Percentiles rank a stretch among this genome's conserved stretches.
Evolutionary conservation across 176 grass and related monocot genomes (phyloP).

Genomic region (Triticum aestivum): IWGSC_CS_RefSeq_v2.1 NC_057798.1:693785275-693785774

Average conservation of each 20-base stretch:
- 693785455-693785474: neutral
- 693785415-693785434: neutral
- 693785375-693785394: constrained; percentile 48
- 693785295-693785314: too few species aligned
- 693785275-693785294: too few species aligned
- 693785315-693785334: too few species aligned
- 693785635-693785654: too few species aligned
- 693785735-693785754: too few species aligned
- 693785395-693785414: neutral
- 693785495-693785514: constrained; percentile 21
- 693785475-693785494: neutral
- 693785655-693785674: too few species aligned
- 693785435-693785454: neutral
- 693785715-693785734: too few species aligned
- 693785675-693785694: too few species aligned
- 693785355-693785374: neutral
- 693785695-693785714: too few species aligned
- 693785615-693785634: neutral
- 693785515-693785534: constrained; percentile 5
- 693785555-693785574: constrained; percentile 13
- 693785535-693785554: neutral
- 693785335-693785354: neutral
- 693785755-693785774: constrained; percentile 3
- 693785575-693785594: too few species aligned
- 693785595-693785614: neutral